Evolutionary conservation across 441 rosid species (phyloP).

Genomic region (Gossypium lobatum): DNA sequence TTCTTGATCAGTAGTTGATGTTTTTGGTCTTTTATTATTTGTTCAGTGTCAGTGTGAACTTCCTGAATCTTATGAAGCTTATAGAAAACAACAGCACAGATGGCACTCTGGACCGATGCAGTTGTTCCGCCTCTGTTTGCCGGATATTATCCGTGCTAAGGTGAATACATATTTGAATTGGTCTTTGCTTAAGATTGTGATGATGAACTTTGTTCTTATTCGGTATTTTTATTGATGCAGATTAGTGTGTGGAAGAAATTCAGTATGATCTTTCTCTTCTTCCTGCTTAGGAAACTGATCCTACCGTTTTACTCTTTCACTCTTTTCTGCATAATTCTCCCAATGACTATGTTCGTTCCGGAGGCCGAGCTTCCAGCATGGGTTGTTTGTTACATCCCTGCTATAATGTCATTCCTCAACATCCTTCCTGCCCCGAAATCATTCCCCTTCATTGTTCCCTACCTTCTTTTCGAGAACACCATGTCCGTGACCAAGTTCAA

Average conservation of each 20-base stretch:
- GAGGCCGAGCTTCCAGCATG: constrained; percentile 89
- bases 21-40: neutral
- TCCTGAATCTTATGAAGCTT: constrained; percentile 95
- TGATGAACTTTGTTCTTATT: constrained; percentile 9
- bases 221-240: constrained; percentile 35
- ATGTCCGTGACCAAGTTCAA: constrained; percentile 97
- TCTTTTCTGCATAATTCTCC: constrained; percentile 85
- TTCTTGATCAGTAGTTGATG: constrained; percentile 3
- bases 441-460: constrained; percentile 90
- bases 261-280: constrained; percentile 87
- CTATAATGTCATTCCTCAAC: constrained; percentile 91
- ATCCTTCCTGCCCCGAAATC: constrained; percentile 88
- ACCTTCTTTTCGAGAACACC: constrained; percentile 92
- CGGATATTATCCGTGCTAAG: constrained; percentile 60
- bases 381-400: constrained; percentile 96
- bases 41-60: constrained; percentile 87
- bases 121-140: constrained; percentile 81
- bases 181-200: neutral
- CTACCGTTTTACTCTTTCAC: constrained; percentile 93
- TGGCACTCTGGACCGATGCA: constrained; percentile 99
- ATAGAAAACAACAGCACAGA: constrained; percentile 86
- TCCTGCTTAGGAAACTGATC: constrained; percentile 76
- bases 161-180: constrained; percentile 22
- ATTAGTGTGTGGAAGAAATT: constrained; percentile 72
- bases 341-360: constrained; percentile 93